Evolutionary conservation across 2,329 filamentous ascomycete genomes (phyloP).

Genomic region (Sporothrix globosa): DNA sequence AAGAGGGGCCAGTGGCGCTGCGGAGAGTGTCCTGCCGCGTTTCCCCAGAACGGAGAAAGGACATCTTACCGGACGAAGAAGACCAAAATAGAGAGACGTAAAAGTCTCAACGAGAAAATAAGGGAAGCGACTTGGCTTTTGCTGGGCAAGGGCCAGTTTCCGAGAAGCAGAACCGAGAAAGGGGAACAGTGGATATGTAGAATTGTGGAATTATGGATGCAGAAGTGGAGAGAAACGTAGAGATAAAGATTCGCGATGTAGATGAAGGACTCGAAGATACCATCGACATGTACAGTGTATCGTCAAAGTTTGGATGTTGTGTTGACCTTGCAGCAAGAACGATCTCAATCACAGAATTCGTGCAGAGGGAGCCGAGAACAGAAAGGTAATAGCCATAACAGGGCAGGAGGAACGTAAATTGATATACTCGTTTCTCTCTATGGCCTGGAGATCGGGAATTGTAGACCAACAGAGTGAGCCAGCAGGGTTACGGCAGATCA

Average conservation of each 20-base stretch:
- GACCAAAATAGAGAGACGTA: not conserved
- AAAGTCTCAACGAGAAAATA: not conserved
- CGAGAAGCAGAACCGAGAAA: slow-evolving; percentile 24
- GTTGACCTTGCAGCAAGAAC: not conserved
- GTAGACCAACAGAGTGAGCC: not conserved
- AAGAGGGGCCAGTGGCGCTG: slow-evolving; percentile 18
- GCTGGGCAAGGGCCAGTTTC: slow-evolving; percentile 22
- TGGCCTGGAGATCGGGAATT: not conserved
- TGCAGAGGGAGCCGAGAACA: not conserved
- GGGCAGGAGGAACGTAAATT: not conserved
- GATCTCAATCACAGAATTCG: not conserved
- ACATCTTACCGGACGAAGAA: too few species aligned
- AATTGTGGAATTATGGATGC: not conserved
- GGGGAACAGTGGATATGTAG: not conserved
- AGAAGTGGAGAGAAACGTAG: not conserved
- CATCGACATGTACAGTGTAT: not conserved
- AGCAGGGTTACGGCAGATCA: not conserved
- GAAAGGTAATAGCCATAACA: not conserved
- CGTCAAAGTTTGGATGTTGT: not conserved
- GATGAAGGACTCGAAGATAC: not conserved
- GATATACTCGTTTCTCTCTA: not conserved
- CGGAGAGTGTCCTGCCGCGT: slow-evolving; percentile 27
- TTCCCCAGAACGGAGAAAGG: not conserved
- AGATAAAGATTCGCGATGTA: not conserved
- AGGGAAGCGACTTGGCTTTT: slow-evolving; percentile 18